Base-by-base conservation (phyloP, 2,329 filamentous ascomycete species). In the Thielaviopsis ethacetica region DNA sequence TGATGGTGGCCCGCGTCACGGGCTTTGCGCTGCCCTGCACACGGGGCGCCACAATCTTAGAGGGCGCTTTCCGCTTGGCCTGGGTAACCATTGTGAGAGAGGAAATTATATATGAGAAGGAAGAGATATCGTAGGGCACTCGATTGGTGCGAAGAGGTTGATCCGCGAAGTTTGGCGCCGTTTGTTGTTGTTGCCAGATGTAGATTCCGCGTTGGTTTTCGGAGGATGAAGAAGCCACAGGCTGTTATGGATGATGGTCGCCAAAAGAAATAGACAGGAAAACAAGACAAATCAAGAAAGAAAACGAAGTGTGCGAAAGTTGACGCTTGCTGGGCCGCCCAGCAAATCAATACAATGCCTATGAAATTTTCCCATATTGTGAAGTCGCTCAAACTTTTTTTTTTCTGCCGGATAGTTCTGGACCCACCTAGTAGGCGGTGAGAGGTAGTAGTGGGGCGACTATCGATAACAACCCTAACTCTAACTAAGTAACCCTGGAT, bases 11-110 rank as follows among this genome's bases (percentile, higher is more conserved):
- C 66, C 76, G 80, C 53, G 72, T 69, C 2, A 73, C 65, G 19
- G 72, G 68, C 67, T 78, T 80, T 60, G 79, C 79, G 66, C 72
- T 76, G 59, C 75, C 71, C 68, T 75, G 79, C 62, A 78, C 72
- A 15, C 74, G 71, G 0, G 82, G 82, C 61, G 76, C 71, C 60
- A 77, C 79, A 65, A 84, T 72, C 70, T 77, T 78, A 63, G 75
- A 73, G 62, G 78, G 71, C 60, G 76, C 72, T 75, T 82, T 84
- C 67, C 80, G 74, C 70, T 82, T 84, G 52, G 80, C 77, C 62
- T 34, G 55, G 26, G 30, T 26, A 52, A 44, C 58, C 57, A 59
- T 59, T 59, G 56, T 56, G 53, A n/a, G 19, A 41, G 47, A 17
- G 21, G 41, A 54, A 22, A 44, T n/a, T 17, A 10, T 41, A 41